Base-by-base conservation (phyloP, 2,329 filamentous ascomycete species). In the Alternaria angustiovoidea region DNA sequence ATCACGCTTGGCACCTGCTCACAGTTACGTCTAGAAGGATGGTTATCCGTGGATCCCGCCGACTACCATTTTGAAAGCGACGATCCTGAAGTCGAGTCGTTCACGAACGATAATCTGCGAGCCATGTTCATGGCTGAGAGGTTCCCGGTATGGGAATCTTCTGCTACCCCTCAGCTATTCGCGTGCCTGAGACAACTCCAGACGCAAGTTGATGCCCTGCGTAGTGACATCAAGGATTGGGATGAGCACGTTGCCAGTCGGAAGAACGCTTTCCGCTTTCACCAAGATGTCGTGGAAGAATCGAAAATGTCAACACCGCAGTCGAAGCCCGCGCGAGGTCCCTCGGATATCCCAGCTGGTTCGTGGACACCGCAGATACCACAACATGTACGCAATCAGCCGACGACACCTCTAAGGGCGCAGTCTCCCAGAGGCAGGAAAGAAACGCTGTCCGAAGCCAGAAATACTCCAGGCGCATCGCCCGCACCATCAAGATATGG, bases 1-100 rank as follows among this genome's bases (percentile, higher is more conserved):
- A 86, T 96, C 28, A 91, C 92, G 66, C 83, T 99, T 41, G 91
- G 91, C 11, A 88, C 91, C 1, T 98, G 95, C 69, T 91, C 93
- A 6, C 91, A 92, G 64, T 90, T 97, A 73, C 88, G 89, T 20
- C 84, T 97, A 12, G 93, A 97, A 72, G 91, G 91, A n/a, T 99
- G 95, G 94, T 82, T 98, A 30, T 82, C 94, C 6, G 89, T 92
- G 16, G 88, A 90, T 54, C 91, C 91, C 4, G 83, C 73, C 7
- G 70, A 77, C 32, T 81, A 81, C 57, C 68, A 75, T 24, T 80
- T 80, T 58, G 62, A 69, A 39, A 66, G 71, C 14, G 57, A 59
- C 12, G 67, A 65, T 9, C 56, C 51, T 16, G 74, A 74, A 42
- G 57, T 69, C 18, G 65, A 70, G 14, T 49, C 66, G 2, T 72